Percentiles rank a stretch among this genome's conserved stretches.
Evolutionary conservation across 1,139 yeast species (phyloP).

Genomic region (Arxiozyma telluris): DNA sequence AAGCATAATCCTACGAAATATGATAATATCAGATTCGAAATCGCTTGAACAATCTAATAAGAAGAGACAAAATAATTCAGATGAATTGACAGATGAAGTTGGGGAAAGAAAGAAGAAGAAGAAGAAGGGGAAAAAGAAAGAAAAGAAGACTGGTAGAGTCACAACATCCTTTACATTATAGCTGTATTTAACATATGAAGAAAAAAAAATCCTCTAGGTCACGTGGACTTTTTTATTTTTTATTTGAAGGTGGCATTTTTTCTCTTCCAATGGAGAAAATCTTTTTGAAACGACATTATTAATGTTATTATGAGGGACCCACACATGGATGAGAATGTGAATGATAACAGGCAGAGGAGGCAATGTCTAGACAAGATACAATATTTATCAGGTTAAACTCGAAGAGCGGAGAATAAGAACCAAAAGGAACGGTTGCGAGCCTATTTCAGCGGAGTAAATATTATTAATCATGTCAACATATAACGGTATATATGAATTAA

Average conservation of each 20-base stretch:
- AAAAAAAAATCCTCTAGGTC: neutral
- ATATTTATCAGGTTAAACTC: neutral
- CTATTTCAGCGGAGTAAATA: neutral
- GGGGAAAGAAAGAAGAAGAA: constrained; percentile 4
- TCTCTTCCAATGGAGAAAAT: neutral
- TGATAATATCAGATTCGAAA: constrained; percentile 11
- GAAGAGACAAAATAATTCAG: constrained; percentile 2
- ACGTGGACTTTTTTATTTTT: too few relatives aligned
- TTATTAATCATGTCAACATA: constrained; percentile 15
- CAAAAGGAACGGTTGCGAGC: neutral
- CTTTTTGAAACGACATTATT: too few relatives aligned
- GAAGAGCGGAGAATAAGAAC: neutral
- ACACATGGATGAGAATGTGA: neutral
- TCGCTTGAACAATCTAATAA: neutral
- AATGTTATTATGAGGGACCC: too few relatives aligned
- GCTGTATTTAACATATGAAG: neutral
- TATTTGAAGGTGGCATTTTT: too few relatives aligned
- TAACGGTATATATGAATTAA: neutral
- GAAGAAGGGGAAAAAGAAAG: constrained; percentile 5
- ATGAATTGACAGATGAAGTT: neutral
- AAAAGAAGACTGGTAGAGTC: constrained; percentile 5
- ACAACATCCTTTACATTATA: constrained; percentile 5
- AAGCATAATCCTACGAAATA: constrained; percentile 12
- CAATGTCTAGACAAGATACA: neutral
- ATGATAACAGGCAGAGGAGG: neutral